Base-by-base conservation (phyloP, 495 filamentous ascomycete genomes). In the Podospora sp. region DNA sequence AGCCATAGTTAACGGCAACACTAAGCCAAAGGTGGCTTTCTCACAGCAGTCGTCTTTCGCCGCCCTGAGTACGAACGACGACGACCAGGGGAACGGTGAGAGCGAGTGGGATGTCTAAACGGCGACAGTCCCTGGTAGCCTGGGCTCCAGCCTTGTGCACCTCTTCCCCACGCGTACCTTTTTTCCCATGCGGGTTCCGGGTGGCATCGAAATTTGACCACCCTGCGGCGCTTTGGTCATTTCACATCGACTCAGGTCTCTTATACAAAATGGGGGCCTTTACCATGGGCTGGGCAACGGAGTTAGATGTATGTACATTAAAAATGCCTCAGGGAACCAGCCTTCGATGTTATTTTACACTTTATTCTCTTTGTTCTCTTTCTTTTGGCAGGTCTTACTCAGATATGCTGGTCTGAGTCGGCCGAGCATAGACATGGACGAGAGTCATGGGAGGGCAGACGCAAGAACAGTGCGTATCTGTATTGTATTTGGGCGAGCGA, bases 61-160 rank as follows among this genome's bases (percentile, higher is more conserved):
- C 63, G 82, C 82, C 14, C 73, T 84, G 36, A 82, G 76, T 66
- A 70, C 80, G 50, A 73, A 72, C 26, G 77, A 76, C 9, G 73
- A 75, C n/a, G 68, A 74, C 63, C 77, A 79, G 58, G 77, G 74
- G 24, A 77, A 83, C 59, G 71, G 68, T 7, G 81, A 84, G 76
- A 68, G 75, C 56, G 82, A 84, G 68, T 84, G 82, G 82, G 82
- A 83, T 57, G 80, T 84, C 70, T 84, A 73, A 24, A 12, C 2
- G 40, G 12, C 40, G 40, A 46, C 40, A 14, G 16, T 46, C 11
- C 40, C 40, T 6, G 16, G 16, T 2, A 55, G 20, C 21, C 22
- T n/a, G 7, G 24, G 20, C 5, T 24, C 6, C 12, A 2, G 60
- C 21, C n/a, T 62, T 25, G 35, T 52, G 29, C 8, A 8, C 29